Conservation (phyloP, 1,284 basidiomycete genomes). For the Moniliophthora roreri region DNA sequence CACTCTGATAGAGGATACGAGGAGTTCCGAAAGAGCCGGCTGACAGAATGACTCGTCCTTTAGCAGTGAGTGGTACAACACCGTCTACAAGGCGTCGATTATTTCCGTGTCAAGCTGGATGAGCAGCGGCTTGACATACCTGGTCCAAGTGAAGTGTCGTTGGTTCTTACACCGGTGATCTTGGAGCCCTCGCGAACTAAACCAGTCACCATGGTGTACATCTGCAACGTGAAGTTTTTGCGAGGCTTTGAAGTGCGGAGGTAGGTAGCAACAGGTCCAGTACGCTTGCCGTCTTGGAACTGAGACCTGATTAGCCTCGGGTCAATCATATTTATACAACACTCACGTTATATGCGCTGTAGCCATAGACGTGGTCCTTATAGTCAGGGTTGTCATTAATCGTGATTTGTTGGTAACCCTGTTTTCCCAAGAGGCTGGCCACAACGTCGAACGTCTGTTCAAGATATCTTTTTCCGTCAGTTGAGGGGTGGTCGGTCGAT, state of each 20-base stretch:
- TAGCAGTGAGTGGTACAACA: slow-evolving; percentile 52
- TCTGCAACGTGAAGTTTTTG: slow-evolving; percentile 50
- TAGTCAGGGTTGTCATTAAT: slow-evolving; percentile 55
- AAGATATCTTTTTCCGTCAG: slow-evolving; percentile 61
- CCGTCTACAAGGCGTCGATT: no score
- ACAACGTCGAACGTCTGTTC: slow-evolving; percentile 49
- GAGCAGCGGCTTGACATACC: no score
- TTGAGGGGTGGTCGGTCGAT: slow-evolving; percentile 57
- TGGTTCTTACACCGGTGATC: slow-evolving; percentile 61
- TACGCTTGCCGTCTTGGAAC: slow-evolving; percentile 60
- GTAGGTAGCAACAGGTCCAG: slow-evolving; percentile 60
- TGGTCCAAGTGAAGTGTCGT: slow-evolving; percentile 54
- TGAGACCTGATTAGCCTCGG: slow-evolving; percentile 19
- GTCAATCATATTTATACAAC: background rate
- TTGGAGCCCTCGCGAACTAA: slow-evolving; percentile 58
- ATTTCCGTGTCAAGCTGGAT: no score
- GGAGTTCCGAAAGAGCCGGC: slow-evolving; percentile 57
- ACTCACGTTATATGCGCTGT: slow-evolving; percentile 53
- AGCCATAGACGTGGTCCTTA: slow-evolving; percentile 64
- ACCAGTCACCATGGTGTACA: slow-evolving; percentile 48
- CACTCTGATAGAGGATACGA: slow-evolving; percentile 61
- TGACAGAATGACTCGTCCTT: slow-evolving; percentile 61
- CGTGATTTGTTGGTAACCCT: slow-evolving; percentile 51
- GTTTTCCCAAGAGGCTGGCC: slow-evolving; percentile 39
- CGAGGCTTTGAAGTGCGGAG: slow-evolving; percentile 55